Base-by-base conservation (phyloP, 805 yeast genomes). In the Starmerella roubikii region DNA sequence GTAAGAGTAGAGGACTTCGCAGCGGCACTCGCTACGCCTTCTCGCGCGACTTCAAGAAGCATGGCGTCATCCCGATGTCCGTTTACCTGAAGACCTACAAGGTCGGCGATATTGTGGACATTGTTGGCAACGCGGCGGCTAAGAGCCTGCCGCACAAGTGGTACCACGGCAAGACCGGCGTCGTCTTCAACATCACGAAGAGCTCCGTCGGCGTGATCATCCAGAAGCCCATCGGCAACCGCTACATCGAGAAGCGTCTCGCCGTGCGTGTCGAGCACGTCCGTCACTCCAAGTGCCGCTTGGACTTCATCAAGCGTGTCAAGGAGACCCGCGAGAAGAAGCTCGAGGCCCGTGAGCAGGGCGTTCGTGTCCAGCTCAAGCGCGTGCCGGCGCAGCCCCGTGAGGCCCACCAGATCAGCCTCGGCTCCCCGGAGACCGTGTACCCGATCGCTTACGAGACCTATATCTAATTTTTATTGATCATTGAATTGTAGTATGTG, bases 91-190 rank as follows among this genome's bases (percentile, higher is more conserved):
- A 83, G 80, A 72, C 76, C 66, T 91, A 91, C 93, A 85, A 77
- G 72, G 96, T 91, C 61, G 98, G 98, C 65, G 98, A 91, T 70
- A 88, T 91, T 61, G 98, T 91, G 64, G 98, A 91, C 71, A 86
- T 91, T 76, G 88, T 83, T 74, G 98, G 93, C 69, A 91, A 91
- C 68, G 95, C 95, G 77, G 76, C 98, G 57, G 97, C 91, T 69
- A 86, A 88, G 80, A 96, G 97, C 83, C 84, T 91, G 95, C 98
- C 98, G 68, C 94, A 84, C 85, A 91, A 91, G 76, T 86, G 75
- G 81, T 91, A 91, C 95, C 96, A 91, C 78, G 98, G 98, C 72
- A 91, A 86, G 79, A 91, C 98, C 56, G 98, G 98, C 79, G 83
- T 91, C 59, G 77, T 91, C 55, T 91, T 77, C 94, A 91, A 91